phyloP scores from a whole-genome alignment of 371 early-diverging fungal species.

The Zopfochytrium polystomum region DNA sequence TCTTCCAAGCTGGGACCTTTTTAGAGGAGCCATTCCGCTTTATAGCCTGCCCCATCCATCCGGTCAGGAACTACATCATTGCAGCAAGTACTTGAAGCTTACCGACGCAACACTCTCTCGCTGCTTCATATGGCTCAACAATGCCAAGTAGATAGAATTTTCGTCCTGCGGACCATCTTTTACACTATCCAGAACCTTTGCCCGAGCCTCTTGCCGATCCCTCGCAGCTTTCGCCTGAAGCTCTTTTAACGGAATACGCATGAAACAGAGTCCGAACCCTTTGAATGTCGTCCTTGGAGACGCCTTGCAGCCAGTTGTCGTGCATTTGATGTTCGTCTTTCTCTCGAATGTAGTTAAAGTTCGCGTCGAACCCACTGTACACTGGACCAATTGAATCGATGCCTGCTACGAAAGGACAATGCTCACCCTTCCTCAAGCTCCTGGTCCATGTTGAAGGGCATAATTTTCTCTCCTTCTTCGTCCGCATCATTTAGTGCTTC shows the following conservation, averaged over 20 bases:
- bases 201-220: constrained; percentile 51
- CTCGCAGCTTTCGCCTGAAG: constrained; percentile 75
- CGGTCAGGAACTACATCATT: not conserved
- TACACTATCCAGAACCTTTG: constrained; percentile 37
- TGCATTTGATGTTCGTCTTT: constrained; percentile 80
- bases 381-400: constrained; percentile 3
- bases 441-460: constrained; percentile 85
- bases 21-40: constrained; percentile 43
- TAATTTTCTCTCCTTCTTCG: constrained; percentile 53
- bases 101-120: constrained; percentile 64
- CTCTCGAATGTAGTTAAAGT: constrained; percentile 78
- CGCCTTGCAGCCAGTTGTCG: constrained; percentile 83
- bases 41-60: constrained; percentile 17
- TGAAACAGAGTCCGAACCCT: no score
- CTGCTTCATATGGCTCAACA: constrained; percentile 65
- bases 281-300: constrained; percentile 72
- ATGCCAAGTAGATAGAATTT: constrained; percentile 56
- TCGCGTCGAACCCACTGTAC: constrained; percentile 64
- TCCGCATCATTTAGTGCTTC: constrained; percentile 38
- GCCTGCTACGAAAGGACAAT: not conserved
- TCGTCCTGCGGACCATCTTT: constrained; percentile 50
- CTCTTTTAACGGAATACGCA: no score
- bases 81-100: constrained; percentile 3
- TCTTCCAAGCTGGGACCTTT: constrained; percentile 59
- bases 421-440: constrained; percentile 78